A percentile compares a stretch with the other conserved stretches of the same genome.
Conservation (phyloP, 2,329 filamentous ascomycete genomes). For the Fusarium domesticum region DNA sequence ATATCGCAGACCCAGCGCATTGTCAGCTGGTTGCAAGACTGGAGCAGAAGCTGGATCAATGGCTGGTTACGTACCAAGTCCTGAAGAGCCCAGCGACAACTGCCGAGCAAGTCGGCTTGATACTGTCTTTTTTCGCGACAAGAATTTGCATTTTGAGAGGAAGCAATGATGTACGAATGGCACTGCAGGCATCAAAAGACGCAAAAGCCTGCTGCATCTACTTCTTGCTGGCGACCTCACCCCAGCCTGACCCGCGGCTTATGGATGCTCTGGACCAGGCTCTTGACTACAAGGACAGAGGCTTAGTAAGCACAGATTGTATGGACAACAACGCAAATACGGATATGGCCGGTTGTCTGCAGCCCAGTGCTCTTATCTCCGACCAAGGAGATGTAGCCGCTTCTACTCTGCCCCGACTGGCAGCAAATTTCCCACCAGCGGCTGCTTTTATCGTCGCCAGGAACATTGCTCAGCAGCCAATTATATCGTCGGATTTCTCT, state of each 20-base stretch:
- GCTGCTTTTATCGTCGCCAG: slow-evolving; percentile 23
- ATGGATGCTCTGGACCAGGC: slow-evolving; percentile 15
- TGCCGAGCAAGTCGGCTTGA: slow-evolving; percentile 7
- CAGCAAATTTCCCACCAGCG: slow-evolving; percentile 22
- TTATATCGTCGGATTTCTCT: slow-evolving; percentile 7
- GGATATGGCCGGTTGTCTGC: not conserved
- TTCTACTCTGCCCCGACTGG: slow-evolving; percentile 17
- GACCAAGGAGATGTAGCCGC: slow-evolving; percentile 9
- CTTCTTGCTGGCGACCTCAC: slow-evolving; percentile 21
- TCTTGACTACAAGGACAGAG: slow-evolving; percentile 1
- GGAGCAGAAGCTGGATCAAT: slow-evolving; percentile 23
- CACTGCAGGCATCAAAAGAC: slow-evolving; percentile 10
- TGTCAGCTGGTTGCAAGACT: slow-evolving; percentile 11
- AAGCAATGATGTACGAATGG: slow-evolving; percentile 4
- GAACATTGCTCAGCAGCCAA: slow-evolving; percentile 16
- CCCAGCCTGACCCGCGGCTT: slow-evolving; percentile 13
- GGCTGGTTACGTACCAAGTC: slow-evolving; percentile 16
- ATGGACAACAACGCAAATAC: not conserved
- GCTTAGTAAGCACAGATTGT: not conserved
- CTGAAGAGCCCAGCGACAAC: slow-evolving; percentile 11
- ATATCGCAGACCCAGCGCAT: slow-evolving; percentile 4
- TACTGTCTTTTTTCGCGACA: slow-evolving; percentile 25
- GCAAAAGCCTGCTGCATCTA: slow-evolving; percentile 26
- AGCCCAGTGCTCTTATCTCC: not conserved
- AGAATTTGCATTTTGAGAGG: slow-evolving; percentile 17